A percentile compares a stretch with the other conserved stretches of the same genome.
phyloP scores from a whole-genome alignment of 208 protist genomes.

The Trypanosoma cruzi region DNA sequence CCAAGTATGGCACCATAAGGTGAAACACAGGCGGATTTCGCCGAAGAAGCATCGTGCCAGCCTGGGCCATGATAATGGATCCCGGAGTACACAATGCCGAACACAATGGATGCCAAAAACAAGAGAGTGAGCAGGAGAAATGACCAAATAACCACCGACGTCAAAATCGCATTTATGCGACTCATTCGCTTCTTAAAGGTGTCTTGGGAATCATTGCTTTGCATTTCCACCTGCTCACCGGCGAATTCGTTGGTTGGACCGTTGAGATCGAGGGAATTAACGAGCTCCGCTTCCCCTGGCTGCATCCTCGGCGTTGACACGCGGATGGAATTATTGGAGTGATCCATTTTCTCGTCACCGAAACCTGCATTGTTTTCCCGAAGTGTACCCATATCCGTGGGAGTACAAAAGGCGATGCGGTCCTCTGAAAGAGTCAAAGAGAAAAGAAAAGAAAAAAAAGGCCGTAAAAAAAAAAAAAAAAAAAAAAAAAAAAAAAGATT shows the following conservation, averaged over 20 bases:
- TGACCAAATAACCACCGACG: slow-evolving; percentile 21
- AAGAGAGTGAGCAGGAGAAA: slow-evolving; percentile 12
- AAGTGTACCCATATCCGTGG: neutral
- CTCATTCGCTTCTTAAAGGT: neutral
- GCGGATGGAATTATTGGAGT: neutral
- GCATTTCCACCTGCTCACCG: neutral
- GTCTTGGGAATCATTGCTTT: neutral
- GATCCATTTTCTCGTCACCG: neutral
- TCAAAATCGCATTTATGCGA: slow-evolving; percentile 8
- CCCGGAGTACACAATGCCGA: slow-evolving; percentile 63
- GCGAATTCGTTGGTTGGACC: neutral
- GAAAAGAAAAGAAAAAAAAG: no score
- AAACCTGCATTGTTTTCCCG: neutral
- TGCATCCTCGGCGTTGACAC: neutral
- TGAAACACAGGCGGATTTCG: neutral
- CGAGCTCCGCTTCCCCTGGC: neutral
- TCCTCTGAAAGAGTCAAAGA: no score
- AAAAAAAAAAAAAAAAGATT: no score
- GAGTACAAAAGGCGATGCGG: neutral
- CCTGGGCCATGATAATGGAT: slow-evolving; percentile 32
- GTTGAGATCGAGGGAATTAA: neutral
- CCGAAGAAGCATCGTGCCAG: slow-evolving; percentile 11
- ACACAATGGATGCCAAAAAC: slow-evolving; percentile 38
- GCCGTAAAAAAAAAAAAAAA: no score
- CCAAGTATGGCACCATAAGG: slow-evolving; percentile 56